phyloP scores from a whole-genome alignment of 208 protist species.

The Naegleria lovaniensis region DNA sequence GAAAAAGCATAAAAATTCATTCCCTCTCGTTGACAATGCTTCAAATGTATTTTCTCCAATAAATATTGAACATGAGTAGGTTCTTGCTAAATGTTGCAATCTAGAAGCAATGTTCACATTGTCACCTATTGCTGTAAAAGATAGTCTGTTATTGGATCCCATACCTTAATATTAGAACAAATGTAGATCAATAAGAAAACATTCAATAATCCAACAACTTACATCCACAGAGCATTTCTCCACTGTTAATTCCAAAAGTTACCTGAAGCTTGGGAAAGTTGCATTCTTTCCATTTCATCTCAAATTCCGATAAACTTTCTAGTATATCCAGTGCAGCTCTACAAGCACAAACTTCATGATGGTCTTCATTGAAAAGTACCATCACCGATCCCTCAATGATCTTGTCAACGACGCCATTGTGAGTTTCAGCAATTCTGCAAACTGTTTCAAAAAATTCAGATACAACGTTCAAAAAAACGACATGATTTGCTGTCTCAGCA shows the following conservation, averaged over 20 bases:
- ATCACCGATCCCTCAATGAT: not conserved
- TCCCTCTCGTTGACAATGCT: not conserved
- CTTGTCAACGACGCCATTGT: constrained; percentile 4
- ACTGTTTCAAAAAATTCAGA: not conserved
- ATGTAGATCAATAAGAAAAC: too few species aligned
- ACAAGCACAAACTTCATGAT: not conserved
- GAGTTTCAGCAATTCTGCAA: not conserved
- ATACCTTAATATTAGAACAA: not conserved
- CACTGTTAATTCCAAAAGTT: not conserved
- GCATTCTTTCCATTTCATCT: not conserved
- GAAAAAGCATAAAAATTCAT: not conserved
- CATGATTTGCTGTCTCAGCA: not conserved
- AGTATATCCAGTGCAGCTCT: not conserved
- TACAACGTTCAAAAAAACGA: not conserved
- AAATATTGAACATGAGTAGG: not conserved
- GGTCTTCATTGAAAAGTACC: not conserved
- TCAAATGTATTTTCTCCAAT: not conserved
- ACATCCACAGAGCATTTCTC: not conserved
- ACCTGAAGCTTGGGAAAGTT: not conserved
- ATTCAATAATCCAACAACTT: too few species aligned
- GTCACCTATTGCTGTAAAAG: not conserved
- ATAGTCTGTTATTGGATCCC: not conserved
- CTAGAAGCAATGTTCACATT: not conserved
- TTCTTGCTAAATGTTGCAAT: not conserved
- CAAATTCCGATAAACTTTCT: not conserved